A percentile compares a stretch with the other conserved stretches of the same genome.
Conservation (phyloP, 2,329 filamentous ascomycete species). For the Anthostomella pinea region DNA sequence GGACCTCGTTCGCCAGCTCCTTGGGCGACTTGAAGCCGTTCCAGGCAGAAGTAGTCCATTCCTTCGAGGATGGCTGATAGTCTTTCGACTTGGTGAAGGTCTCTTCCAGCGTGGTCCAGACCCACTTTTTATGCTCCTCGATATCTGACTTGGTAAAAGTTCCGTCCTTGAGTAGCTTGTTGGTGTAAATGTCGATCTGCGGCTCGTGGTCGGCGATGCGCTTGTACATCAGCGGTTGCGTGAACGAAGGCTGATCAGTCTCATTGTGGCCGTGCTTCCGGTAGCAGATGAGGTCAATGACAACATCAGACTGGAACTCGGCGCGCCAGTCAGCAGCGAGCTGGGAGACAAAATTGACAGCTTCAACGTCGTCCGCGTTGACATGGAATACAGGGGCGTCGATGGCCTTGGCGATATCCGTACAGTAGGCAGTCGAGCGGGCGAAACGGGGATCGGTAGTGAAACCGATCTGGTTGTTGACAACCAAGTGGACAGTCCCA, state of each 20-base stretch:
- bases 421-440: constrained; percentile 97
- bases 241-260: constrained; percentile 98
- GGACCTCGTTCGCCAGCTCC: constrained; percentile 89
- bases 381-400: constrained; percentile 99
- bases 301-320: constrained; percentile 97
- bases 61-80: constrained; percentile 92
- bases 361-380: constrained; percentile 97
- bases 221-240: constrained; percentile 99
- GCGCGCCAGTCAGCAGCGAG: constrained; percentile 96
- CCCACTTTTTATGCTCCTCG: constrained; percentile 99
- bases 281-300: constrained; percentile 98
- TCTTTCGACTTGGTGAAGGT: constrained; percentile 97
- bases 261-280: constrained; percentile 99
- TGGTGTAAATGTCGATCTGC: constrained; percentile 86
- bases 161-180: constrained; percentile 86
- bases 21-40: constrained; percentile 99
- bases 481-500: constrained; percentile 93
- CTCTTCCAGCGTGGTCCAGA: constrained; percentile 98
- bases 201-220: constrained; percentile 81
- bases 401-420: constrained; percentile 97
- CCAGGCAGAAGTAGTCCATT: constrained; percentile 98
- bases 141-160: constrained; percentile 97
- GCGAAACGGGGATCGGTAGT: constrained; percentile 97
- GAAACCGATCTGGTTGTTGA: constrained; percentile 99
- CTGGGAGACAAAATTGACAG: constrained; percentile 97